Percentiles rank a stretch among this genome's conserved stretches.
Conservation (phyloP, 2,329 filamentous ascomycete species). For the Rhynchosporium agropyri region DNA sequence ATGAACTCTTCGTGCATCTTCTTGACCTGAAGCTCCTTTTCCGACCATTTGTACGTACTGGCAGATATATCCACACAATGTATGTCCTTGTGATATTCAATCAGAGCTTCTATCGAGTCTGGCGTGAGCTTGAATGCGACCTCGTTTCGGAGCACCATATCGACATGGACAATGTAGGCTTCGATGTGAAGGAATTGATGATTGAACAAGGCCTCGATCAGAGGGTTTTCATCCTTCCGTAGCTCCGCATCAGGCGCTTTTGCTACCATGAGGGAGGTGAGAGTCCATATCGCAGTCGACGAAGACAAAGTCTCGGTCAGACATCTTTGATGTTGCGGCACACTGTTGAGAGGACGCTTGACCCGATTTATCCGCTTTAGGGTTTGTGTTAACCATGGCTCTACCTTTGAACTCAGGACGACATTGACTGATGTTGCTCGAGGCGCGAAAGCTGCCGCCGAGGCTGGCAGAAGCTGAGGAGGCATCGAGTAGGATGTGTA, state of each 20-base stretch:
- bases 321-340: slow-evolving; percentile 92
- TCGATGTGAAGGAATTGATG: slow-evolving; percentile 92
- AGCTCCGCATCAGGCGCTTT: slow-evolving; percentile 87
- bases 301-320: slow-evolving; percentile 93
- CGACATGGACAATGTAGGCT: slow-evolving; percentile 97
- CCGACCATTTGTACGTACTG: slow-evolving; percentile 90
- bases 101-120: slow-evolving; percentile 89
- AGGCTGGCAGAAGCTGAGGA: slow-evolving; percentile 89
- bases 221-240: slow-evolving; percentile 76
- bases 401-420: slow-evolving; percentile 87
- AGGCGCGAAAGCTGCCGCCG: slow-evolving; percentile 93
- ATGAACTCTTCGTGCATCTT: slow-evolving; percentile 97
- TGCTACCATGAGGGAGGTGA: slow-evolving; percentile 89
- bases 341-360: slow-evolving; percentile 96
- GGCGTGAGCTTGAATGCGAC: slow-evolving; percentile 96
- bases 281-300: slow-evolving; percentile 87
- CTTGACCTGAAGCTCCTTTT: slow-evolving; percentile 95
- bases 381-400: slow-evolving; percentile 95
- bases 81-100: slow-evolving; percentile 95
- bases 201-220: slow-evolving; percentile 88
- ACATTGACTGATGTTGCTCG: slow-evolving; percentile 89
- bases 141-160: slow-evolving; percentile 97
- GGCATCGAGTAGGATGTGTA: slow-evolving; percentile 62
- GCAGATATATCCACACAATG: slow-evolving; percentile 89
- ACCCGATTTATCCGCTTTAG: slow-evolving; percentile 96